Percentiles rank a stretch among this genome's conserved stretches.
Conservation (phyloP, 176 grass and related monocot genomes). For the Microstegium vimineum region DNA sequence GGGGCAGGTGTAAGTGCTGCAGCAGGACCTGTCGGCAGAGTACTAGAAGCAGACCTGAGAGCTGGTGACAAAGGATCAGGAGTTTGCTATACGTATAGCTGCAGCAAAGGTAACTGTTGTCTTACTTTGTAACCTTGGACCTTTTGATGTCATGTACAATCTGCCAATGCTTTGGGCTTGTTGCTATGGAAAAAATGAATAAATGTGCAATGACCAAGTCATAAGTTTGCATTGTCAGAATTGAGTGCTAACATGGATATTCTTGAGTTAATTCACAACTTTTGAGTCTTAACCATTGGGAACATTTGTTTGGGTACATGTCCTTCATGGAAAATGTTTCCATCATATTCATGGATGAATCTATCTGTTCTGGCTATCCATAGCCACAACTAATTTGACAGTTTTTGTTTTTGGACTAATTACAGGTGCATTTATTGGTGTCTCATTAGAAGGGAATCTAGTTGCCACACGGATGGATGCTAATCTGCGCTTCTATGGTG, state of each 20-base stretch:
- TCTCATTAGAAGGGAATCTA: conserved; percentile 77
- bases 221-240: not conserved
- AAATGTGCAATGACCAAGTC: not conserved
- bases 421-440: conserved; percentile 76
- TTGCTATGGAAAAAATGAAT: not conserved
- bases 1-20: conserved; percentile 83
- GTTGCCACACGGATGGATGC: conserved; percentile 62
- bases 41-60: conserved; percentile 83
- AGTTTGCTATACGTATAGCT: conserved; percentile 91
- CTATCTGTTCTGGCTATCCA: not conserved
- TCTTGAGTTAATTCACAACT: not conserved
- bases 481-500: conserved; percentile 72
- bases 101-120: conserved; percentile 72
- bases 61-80: conserved; percentile 71
- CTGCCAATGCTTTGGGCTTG: not conserved
- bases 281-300: not conserved
- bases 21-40: conserved; percentile 83
- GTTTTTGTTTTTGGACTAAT: not conserved
- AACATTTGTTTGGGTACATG: not conserved
- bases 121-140: not conserved
- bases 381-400: not conserved
- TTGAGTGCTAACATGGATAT: not conserved
- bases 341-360: not conserved
- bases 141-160: not conserved
- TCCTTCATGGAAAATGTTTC: not conserved